These are phyloP conservation scores for Teratosphaeriaceae sp. DNA, from an alignment of 2,329 filamentous ascomycete genomes.

Conservation along the genomic window DNA sequence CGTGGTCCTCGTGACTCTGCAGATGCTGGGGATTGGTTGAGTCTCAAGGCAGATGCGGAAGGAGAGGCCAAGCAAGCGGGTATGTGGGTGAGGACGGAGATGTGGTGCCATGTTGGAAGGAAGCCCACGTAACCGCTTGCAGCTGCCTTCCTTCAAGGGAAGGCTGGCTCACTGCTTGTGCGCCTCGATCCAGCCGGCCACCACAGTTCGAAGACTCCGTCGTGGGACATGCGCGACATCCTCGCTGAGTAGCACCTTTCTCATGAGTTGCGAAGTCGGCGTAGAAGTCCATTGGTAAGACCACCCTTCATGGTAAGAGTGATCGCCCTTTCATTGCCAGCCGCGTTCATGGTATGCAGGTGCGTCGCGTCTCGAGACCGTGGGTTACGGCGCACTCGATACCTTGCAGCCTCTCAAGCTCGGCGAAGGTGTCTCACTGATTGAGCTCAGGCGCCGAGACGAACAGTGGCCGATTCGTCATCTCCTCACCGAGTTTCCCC, in stretches of 20 bases:
- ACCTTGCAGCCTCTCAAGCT: slow-evolving; percentile 59
- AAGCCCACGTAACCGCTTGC: not conserved
- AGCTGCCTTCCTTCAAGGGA: too few relatives aligned
- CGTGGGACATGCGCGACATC: not conserved
- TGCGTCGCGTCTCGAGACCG: not conserved
- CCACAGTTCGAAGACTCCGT: not conserved
- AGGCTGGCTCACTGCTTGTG: not conserved
- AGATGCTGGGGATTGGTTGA: not conserved
- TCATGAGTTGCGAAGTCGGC: not conserved
- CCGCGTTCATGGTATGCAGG: not conserved
- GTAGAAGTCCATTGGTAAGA: not conserved
- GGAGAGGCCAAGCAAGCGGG: slow-evolving; percentile 2
- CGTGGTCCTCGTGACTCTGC: too few relatives aligned
- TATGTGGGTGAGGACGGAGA: slow-evolving; percentile 1
- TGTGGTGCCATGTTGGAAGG: slow-evolving; percentile 1
- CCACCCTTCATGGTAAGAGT: not conserved
- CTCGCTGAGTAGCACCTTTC: not conserved
- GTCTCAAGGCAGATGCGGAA: not conserved
- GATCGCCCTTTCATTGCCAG: not conserved
- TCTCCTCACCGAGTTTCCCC: slow-evolving; percentile 24
- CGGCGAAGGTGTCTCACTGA: slow-evolving; percentile 53
- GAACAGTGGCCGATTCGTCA: slow-evolving; percentile 36
- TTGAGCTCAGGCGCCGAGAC: slow-evolving; percentile 64
- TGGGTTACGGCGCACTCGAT: slow-evolving; percentile 40
- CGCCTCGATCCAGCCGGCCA: not conserved